These are phyloP conservation scores for Fusarium foetens DNA, from an alignment of 2,329 filamentous ascomycete genomes.

Conservation along the genomic window DNA sequence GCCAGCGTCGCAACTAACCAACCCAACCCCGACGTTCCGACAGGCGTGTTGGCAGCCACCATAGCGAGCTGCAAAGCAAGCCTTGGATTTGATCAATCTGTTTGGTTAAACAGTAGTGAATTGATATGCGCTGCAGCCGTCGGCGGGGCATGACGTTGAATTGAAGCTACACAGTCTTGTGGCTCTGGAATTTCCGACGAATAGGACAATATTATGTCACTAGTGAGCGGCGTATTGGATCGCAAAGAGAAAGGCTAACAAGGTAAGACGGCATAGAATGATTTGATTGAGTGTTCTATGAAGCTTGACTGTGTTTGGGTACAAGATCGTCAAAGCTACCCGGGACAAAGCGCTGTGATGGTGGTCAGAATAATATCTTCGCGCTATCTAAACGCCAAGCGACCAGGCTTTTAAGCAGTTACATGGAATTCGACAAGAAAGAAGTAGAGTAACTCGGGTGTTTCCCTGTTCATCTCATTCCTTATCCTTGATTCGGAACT, in stretches of 20 bases:
- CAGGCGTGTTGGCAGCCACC: conserved; percentile 6
- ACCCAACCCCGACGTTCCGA: conserved; percentile 14
- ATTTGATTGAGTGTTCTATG: background rate
- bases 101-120: conserved; percentile 4
- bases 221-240: background rate
- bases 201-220: conserved; percentile 2
- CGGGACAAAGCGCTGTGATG: conserved; percentile 1
- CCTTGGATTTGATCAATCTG: conserved; percentile 5
- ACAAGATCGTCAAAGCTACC: conserved; percentile 6
- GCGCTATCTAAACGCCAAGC: conserved; percentile 20
- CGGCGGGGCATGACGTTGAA: conserved; percentile 45
- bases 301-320: background rate
- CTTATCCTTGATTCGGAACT: background rate
- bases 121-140: conserved; percentile 4
- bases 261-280: background rate
- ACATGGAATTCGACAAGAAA: background rate
- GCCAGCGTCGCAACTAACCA: conserved; percentile 24
- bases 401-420: background rate
- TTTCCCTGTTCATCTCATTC: background rate
- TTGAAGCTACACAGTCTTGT: conserved; percentile 29
- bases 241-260: background rate
- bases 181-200: background rate
- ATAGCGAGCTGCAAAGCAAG: conserved; percentile 1
- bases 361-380: conserved; percentile 23
- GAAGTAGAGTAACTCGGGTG: background rate